Base-by-base conservation (phyloP, 371 early-diverging fungal species). In the Umbelopsis sp. region DNA sequence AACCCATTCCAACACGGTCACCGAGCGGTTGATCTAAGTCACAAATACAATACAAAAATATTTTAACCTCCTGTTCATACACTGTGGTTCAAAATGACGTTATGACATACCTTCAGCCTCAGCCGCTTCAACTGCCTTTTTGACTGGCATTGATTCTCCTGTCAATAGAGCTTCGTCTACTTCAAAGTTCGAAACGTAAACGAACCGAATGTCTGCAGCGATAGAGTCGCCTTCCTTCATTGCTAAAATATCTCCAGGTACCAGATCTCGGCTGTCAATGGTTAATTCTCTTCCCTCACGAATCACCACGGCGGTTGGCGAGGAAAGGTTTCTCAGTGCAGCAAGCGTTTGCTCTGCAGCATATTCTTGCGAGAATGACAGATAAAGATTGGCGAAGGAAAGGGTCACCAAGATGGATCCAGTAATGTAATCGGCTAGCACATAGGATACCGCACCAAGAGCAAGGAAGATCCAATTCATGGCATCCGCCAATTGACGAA, bases 291-390 rank as follows among this genome's bases (percentile, higher is more conserved):
- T 77, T 7, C 94, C 93, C 69, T 93, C 91, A 45, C 97, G 93
- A 67, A 97, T 76, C 2, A 95, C 96, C 24, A 74, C 78, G 48
- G 86, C 86, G 63, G 87, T 86, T 3, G 96, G 94, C 2, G 95
- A 94, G 7, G 91, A 85, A 67, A 96, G 80, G 24, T 87, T 89
- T 62, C 89, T 80, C 44, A 97, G 82, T 16, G 96, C 93, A 66
- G 94, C 95, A 82, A 97, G 80, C 6, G 96, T 94, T 70, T 93
- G 87, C 76, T 94, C 94, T 0, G 96, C 96, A 50, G 91, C 88
- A 79, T 87, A 94, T 72, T 96, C 96, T 77, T 97, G 96, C 41
- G 87, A 81, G 70, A 96, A 95, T 0, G 96, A 96, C 44, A 97
- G 89, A 41, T 83, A 78, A 7, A 93, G 83, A 79, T 95, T 97